Evolutionary conservation across 75 land plant genomes (phyloP), one percentile per base, ranked within the genome.

Genomic region (Pseudotsuga menziesii): DNA sequence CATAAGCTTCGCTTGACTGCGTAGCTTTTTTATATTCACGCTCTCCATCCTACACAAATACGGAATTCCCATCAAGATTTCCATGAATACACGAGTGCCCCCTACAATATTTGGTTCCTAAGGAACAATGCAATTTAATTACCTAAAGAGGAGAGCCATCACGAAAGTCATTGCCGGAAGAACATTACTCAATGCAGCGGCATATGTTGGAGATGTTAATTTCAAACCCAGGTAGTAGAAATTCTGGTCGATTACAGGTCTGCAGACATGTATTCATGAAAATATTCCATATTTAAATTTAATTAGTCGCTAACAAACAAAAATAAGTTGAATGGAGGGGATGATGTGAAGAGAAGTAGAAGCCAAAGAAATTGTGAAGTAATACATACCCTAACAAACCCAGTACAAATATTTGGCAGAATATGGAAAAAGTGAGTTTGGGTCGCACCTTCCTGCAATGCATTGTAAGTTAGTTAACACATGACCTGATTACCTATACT

Each of bases 161-260:
- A 87, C 66, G 56, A 84, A 87, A n/a, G 89, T 87, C 61, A 81
- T 74, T 16, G 85, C 86, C 22, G 89, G 89, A 4, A 83, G 74
- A 59, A 83, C 57, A 74, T 87, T 87, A 64, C 79, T 78, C 83
- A 87, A 81, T 44, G 89, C 89, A 59, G 76, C 72, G 1, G 86
- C 56, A 67, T 81, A 81, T 39, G 76, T 85, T 3, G 80, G 62
- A 27, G 80, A 84, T 4, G 80, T 81, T 27, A 48, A 76, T 54
- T 78, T 81, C 52, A 78, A 61, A 27, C 80, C 83, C 8, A 80
- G 32, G 35, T 78, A 82, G 63, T 78, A 82, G 62, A 72, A 76
- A 39, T 77, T 59, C 48, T 78, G 85, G 57, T 83, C 79, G 3
- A 78, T 35, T 20, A 78, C 76, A 39, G 79, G 80, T 73, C 84